Evolutionary conservation across 2,329 filamentous ascomycete species (phyloP).

Genomic region (Epichloe uncinata): DNA sequence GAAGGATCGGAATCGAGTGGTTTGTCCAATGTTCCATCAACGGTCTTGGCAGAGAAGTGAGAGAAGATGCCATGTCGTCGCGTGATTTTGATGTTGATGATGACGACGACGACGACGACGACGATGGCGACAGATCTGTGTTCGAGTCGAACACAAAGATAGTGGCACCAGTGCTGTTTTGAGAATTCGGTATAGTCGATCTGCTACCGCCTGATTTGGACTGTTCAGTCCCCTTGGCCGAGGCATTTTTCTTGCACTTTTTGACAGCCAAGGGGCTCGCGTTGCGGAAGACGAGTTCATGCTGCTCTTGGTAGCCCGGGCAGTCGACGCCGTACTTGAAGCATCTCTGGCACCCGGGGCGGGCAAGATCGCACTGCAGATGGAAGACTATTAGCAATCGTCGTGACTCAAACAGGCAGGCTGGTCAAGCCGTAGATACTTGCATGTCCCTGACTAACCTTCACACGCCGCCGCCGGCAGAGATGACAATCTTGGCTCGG

Average conservation of each 20-base stretch:
- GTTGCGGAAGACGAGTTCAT: slow-evolving; percentile 27
- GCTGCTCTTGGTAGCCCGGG: slow-evolving; percentile 26
- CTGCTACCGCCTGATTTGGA: background rate
- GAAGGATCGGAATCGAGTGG: slow-evolving; percentile 25
- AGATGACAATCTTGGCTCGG: slow-evolving; percentile 29
- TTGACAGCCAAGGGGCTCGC: slow-evolving; percentile 16
- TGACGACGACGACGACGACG: background rate
- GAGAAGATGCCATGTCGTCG: slow-evolving; percentile 2
- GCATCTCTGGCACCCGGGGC: slow-evolving; percentile 26
- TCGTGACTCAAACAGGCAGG: too few species aligned
- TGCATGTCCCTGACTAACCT: slow-evolving; percentile 16
- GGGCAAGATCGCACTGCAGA: slow-evolving; percentile 25
- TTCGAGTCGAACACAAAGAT: slow-evolving; percentile 2
- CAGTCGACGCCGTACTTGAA: slow-evolving; percentile 27
- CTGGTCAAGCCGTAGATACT: background rate
- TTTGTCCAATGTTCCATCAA: slow-evolving; percentile 25
- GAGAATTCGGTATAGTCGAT: background rate
- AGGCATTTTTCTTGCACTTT: slow-evolving; percentile 18
- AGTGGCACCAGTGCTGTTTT: slow-evolving; percentile 3
- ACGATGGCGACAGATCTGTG: background rate
- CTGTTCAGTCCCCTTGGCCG: slow-evolving; percentile 2
- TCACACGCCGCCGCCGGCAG: slow-evolving; percentile 26
- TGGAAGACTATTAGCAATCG: too few species aligned
- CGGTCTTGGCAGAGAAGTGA: slow-evolving; percentile 9
- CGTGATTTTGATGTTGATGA: background rate